Evolutionary conservation across 768 basidiomycete species (phyloP).

Genomic region (Lactarius sanguifluus): DNA sequence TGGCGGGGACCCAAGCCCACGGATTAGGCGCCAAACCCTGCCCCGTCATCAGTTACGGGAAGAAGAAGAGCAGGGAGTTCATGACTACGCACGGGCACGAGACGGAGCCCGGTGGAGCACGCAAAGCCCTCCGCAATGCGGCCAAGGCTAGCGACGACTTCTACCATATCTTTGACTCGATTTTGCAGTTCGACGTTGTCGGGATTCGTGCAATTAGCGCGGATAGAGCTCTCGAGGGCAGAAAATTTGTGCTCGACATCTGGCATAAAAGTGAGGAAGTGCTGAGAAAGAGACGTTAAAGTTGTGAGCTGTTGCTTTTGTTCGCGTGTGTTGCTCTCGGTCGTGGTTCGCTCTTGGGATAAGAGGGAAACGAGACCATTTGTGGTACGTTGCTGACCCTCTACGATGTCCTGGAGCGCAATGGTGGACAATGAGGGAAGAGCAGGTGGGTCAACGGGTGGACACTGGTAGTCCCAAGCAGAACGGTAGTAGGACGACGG

Average conservation of each 20-base stretch:
- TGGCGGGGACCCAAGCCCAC: constrained; percentile 19
- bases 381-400: constrained; percentile 20
- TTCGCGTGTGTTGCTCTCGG: constrained; percentile 15
- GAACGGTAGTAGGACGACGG: background rate
- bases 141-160: constrained; percentile 14
- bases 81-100: constrained; percentile 17
- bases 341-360: constrained; percentile 9
- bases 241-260: constrained; percentile 21
- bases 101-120: constrained; percentile 22
- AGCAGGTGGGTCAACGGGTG: background rate
- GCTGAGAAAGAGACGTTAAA: constrained; percentile 16
- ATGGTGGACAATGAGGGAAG: constrained; percentile 11
- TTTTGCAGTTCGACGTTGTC: constrained; percentile 11
- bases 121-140: constrained; percentile 24
- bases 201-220: background rate
- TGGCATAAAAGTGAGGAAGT: constrained; percentile 20
- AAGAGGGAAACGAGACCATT: constrained; percentile 21
- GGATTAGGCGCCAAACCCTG: constrained; percentile 8
- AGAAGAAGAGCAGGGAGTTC: background rate
- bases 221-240: constrained; percentile 8
- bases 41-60: background rate
- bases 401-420: constrained; percentile 21
- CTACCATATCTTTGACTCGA: constrained; percentile 16
- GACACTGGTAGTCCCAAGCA: constrained; percentile 1
- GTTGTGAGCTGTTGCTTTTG: constrained; percentile 21